phyloP scores from a whole-genome alignment of 2,329 filamentous ascomycete species.

The Neopestalotiopsis clavispora region DNA sequence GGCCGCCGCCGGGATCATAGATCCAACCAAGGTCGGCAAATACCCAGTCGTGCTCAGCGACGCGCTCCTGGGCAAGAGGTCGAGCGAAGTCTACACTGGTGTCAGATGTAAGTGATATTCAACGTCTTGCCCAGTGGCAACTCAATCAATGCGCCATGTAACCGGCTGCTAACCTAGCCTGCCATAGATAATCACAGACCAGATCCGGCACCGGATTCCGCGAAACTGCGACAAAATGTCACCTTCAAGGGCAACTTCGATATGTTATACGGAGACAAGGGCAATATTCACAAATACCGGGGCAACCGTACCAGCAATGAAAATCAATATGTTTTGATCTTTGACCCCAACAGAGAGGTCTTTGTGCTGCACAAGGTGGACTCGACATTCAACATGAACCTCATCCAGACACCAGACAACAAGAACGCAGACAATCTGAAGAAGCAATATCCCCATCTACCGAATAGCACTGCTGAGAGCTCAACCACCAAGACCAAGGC shows the following conservation, averaged over 20 bases:
- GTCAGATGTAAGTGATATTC: conserved; percentile 56
- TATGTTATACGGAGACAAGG: conserved; percentile 55
- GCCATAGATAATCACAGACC: conserved; percentile 68
- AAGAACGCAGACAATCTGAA: conserved; percentile 66
- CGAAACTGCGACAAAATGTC: conserved; percentile 56
- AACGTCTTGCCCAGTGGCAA: neutral
- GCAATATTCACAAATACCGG: conserved; percentile 63
- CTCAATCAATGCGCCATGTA: neutral
- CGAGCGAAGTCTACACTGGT: conserved; percentile 64
- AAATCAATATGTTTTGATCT: conserved; percentile 71
- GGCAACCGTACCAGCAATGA: conserved; percentile 62
- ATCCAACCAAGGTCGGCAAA: conserved; percentile 64
- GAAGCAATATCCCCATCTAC: conserved; percentile 70
- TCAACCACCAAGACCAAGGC: conserved; percentile 22
- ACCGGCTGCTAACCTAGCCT: neutral
- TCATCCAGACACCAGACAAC: conserved; percentile 71
- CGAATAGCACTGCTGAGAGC: conserved; percentile 32
- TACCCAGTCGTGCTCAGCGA: conserved; percentile 70
- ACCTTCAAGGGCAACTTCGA: conserved; percentile 59
- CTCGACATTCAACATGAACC: conserved; percentile 86
- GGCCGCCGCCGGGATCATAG: conserved; percentile 44
- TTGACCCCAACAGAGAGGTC: conserved; percentile 74
- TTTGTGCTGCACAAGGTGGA: conserved; percentile 84
- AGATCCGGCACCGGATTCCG: conserved; percentile 51
- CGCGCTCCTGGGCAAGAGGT: conserved; percentile 59